Base-by-base conservation (phyloP, 169 alveolate genomes). In the Cryptosporidium sp. region DNA sequence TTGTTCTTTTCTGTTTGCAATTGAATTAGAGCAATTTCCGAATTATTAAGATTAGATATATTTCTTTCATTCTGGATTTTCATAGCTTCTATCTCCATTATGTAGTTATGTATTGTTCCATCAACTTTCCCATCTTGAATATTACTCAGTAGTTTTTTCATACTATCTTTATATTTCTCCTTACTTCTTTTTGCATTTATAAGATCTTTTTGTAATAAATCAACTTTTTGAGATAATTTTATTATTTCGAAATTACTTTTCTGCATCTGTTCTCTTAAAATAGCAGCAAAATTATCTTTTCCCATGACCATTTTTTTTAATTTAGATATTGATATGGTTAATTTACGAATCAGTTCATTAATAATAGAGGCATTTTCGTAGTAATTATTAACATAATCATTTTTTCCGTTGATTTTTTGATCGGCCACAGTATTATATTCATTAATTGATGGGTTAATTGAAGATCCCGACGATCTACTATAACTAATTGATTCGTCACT, bases 101-200 rank as follows among this genome's bases (percentile, higher is more conserved):
- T 26, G 42, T 80, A 80, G 42, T 29, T 80, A 48, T 44, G 60
- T 37, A 48, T 60, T 26, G 89, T 62, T 42, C 89, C 89, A 42
- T 80, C 80, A 35, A 80, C 75, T 42, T n/a, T 80, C 8, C 89
- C 89, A 44, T 67, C 67, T 62, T 80, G 89, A 29, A 80, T 80
- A 18, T 65, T 80, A 61, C 12, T 42, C 35, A 80, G 33, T 16
- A 80, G 68, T 42, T 65, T 80, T 65, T 80, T 80, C 72, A 80
- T 80, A 45, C 89, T 65, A 80, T 60, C 75, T 23, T 80, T 80
- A 23, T 80, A 80, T n/a, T 80, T 80, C 42, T 80, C 75, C 52
- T 80, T 80, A 6, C 75, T 67, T 23, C 80, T 62, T 67, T 21
- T 80, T 18, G 73, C 75, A 31, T n/a, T 35, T 14, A 21, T 44